Evolutionary conservation across 805 yeast genomes (phyloP).

Genomic region (Suhomyces sp.): DNA sequence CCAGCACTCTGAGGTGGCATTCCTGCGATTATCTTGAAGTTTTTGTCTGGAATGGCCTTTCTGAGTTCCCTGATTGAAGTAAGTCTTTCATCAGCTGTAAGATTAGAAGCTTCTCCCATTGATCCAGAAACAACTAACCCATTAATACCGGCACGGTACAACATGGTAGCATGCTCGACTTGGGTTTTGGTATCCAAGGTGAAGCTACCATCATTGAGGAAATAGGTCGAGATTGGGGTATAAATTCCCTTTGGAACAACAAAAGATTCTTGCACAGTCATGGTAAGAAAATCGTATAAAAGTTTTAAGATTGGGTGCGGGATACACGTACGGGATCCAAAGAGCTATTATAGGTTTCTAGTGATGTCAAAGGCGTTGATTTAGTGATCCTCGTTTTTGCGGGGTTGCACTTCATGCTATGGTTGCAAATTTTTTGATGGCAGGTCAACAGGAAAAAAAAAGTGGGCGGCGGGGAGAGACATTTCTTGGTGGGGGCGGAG

Average conservation of each 20-base stretch:
- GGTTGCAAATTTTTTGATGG: too few species aligned
- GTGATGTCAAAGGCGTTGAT: too few species aligned
- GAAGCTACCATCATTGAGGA: constrained; percentile 19
- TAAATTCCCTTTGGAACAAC: constrained; percentile 21
- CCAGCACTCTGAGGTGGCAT: constrained; percentile 25
- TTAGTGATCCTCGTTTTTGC: too few species aligned
- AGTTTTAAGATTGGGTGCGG: too few species aligned
- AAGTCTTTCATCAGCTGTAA: constrained; percentile 31
- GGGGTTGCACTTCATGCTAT: too few species aligned
- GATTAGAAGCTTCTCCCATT: constrained; percentile 39
- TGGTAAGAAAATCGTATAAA: too few species aligned
- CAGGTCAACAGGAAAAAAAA: too few species aligned
- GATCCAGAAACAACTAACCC: constrained; percentile 40
- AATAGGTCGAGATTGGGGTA: constrained; percentile 33
- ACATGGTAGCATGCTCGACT: constrained; percentile 27
- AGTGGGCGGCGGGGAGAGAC: too few species aligned
- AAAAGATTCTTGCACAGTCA: neutral
- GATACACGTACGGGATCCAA: too few species aligned
- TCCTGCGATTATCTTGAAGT: constrained; percentile 34
- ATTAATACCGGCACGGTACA: constrained; percentile 28
- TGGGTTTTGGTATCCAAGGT: constrained; percentile 32
- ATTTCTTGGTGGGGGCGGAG: neutral
- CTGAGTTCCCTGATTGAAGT: constrained; percentile 26
- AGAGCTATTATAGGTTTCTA: too few species aligned
- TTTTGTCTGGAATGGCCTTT: constrained; percentile 29